Conservation (phyloP, 2,329 filamentous ascomycete genomes). For the Phialophora macrospora region DNA sequence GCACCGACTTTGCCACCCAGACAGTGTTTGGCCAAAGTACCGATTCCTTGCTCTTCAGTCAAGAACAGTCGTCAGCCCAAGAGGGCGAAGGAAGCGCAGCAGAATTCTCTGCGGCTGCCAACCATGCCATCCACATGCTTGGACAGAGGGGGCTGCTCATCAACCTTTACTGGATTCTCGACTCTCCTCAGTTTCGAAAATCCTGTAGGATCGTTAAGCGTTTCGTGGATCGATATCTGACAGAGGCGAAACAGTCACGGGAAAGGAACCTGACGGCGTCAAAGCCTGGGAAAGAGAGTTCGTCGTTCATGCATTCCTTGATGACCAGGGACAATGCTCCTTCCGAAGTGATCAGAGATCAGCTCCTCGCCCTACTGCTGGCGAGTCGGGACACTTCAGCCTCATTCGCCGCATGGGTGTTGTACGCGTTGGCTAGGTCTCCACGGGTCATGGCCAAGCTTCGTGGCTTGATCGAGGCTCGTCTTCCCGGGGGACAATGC, state of each 20-base stretch:
- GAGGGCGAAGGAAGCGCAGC: conserved; percentile 13
- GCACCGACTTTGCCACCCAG: conserved; percentile 68
- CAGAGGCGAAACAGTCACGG: conserved; percentile 4
- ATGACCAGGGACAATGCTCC: conserved; percentile 34
- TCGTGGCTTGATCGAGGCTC: conserved; percentile 29
- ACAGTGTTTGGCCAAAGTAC: conserved; percentile 68
- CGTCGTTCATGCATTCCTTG: conserved; percentile 37
- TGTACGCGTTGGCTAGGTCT: conserved; percentile 41
- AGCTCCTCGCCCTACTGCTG: conserved; percentile 44
- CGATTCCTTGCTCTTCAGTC: conserved; percentile 48
- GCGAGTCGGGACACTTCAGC: conserved; percentile 47
- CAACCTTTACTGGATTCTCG: conserved; percentile 47
- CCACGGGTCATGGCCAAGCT: conserved; percentile 29
- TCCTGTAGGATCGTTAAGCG: conserved; percentile 17
- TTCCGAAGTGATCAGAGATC: conserved; percentile 35
- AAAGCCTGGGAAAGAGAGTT: conserved; percentile 25
- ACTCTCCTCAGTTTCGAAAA: conserved; percentile 46
- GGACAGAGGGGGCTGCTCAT: conserved; percentile 42
- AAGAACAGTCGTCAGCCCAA: conserved; percentile 13
- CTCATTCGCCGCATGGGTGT: conserved; percentile 41
- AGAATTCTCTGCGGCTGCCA: conserved; percentile 23
- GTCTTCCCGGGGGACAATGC: conserved; percentile 31
- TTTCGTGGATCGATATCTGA: conserved; percentile 17
- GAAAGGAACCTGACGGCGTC: conserved; percentile 15
- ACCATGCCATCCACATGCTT: conserved; percentile 41